Base-by-base conservation (phyloP, 1,284 basidiomycete species). In the Volvariella volvacea region DNA sequence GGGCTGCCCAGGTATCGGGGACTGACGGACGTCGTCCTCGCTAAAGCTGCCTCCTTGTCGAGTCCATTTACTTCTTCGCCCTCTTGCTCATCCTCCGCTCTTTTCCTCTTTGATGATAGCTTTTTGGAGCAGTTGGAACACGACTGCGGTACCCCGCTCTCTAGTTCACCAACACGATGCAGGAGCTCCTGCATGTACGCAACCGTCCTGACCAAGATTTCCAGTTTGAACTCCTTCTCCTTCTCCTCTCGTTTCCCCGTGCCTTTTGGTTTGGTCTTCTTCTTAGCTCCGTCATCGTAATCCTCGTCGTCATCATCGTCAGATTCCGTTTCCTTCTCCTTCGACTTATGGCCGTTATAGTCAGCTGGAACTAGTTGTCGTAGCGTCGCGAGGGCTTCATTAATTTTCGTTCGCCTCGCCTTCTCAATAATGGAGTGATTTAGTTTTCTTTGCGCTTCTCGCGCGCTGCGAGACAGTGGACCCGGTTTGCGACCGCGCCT, bases 351-450 rank as follows among this genome's bases (percentile, higher is more conserved):
- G 4, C 30, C 34, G 28, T 66, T 73, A 50, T 71, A 72, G 40
- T 76, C 67, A 9, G 65, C 50, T 0, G 84, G 83, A 1, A 89
- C 83, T 45, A 89, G 74, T 47, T 68, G 64, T 46, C 77, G 75
- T 17, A 90, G 62, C 1, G 76, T 76, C 3, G 80, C 69, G 7
- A 90, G 71, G 1, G 87, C 83, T 39, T 88, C 83, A 57, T 90
- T 90, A 49, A 90, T 90, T 70, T 88, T 89, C 1, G 85, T 88
- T 28, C 87, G 71, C 14, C 88, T 68, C 0, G 86, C 81, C 55
- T 89, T 88, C 64, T 90, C 87, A 59, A 90, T 90, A 46, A 88
- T 80, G 8, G 83, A 87, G 55, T 90, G 87, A 59, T 88, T 88
- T 37, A 87, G 74, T 57, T 88, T 85, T 47, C 87, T 80, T 62